Conservation (phyloP, 2,329 filamentous ascomycete genomes). For the Aspergillus floridensis region DNA sequence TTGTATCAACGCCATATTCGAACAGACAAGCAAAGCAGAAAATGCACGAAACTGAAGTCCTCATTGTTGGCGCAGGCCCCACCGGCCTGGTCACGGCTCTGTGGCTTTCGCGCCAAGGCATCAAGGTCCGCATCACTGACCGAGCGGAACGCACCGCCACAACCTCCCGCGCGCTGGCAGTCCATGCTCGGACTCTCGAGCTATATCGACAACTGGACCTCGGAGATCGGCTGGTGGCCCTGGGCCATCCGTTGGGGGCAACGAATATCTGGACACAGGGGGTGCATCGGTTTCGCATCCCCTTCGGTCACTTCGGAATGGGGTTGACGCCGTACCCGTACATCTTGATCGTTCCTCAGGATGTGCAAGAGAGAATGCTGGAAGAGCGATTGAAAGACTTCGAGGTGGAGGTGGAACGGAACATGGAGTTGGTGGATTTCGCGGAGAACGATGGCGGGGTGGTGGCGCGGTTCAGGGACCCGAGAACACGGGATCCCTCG, state of each 20-base stretch:
- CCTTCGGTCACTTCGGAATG: slow-evolving; percentile 23
- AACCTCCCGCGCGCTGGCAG: slow-evolving; percentile 41
- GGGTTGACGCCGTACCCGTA: slow-evolving; percentile 33
- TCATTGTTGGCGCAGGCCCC: slow-evolving; percentile 50
- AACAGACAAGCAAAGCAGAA: not conserved
- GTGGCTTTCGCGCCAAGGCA: slow-evolving; percentile 47
- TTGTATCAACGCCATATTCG: not conserved
- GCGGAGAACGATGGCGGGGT: slow-evolving; percentile 23
- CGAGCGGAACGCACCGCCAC: slow-evolving; percentile 38
- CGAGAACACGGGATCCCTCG: not conserved
- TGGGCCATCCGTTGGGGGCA: slow-evolving; percentile 40
- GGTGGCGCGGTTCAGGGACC: slow-evolving; percentile 19
- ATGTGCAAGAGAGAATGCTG: slow-evolving; percentile 29
- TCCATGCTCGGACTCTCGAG: slow-evolving; percentile 53
- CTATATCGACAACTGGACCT: slow-evolving; percentile 49
- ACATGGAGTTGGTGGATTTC: slow-evolving; percentile 26
- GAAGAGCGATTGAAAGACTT: slow-evolving; percentile 26
- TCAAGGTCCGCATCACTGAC: slow-evolving; percentile 51
- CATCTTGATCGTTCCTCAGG: slow-evolving; percentile 28
- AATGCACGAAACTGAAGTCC: slow-evolving; percentile 26
- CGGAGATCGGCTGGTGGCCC: slow-evolving; percentile 35
- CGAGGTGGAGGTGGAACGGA: slow-evolving; percentile 30
- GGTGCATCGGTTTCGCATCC: slow-evolving; percentile 21
- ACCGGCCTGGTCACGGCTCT: slow-evolving; percentile 46
- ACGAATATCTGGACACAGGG: slow-evolving; percentile 37